Percentiles rank a stretch among this genome's conserved stretches.
phyloP scores from a whole-genome alignment of 306 rosid genomes.

The Cicer bijugum region DNA sequence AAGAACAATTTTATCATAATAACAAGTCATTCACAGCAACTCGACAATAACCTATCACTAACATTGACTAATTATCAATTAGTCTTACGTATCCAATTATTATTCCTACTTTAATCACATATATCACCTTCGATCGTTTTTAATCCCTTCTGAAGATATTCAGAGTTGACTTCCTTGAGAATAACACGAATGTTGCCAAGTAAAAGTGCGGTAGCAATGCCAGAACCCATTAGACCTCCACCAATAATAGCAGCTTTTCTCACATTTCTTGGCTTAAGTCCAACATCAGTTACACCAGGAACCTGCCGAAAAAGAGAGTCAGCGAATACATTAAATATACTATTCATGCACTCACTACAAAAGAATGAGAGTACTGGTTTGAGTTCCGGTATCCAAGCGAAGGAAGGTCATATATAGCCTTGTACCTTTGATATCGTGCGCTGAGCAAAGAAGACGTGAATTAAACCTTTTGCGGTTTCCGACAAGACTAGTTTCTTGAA shows the following conservation, averaged over 20 bases:
- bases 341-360: no score
- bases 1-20: neutral
- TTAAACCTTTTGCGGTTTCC: constrained; percentile 83
- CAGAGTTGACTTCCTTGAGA: constrained; percentile 86
- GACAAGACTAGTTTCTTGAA: constrained; percentile 70
- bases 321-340: constrained; percentile 17
- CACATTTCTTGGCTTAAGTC: constrained; percentile 85
- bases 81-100: neutral
- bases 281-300: constrained; percentile 86
- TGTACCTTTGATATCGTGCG: constrained; percentile 85
- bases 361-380: no score
- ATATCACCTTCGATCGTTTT: constrained; percentile 75
- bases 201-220: constrained; percentile 88
- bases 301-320: constrained; percentile 58
- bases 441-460: constrained; percentile 88
- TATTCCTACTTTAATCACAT: constrained; percentile 5
- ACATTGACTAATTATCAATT: constrained; percentile 15
- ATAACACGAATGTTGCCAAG: constrained; percentile 73
- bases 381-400: no score
- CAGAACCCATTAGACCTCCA: constrained; percentile 99
- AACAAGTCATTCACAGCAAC: constrained; percentile 23
- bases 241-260: constrained; percentile 92
- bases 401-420: constrained; percentile 33
- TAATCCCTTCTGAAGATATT: constrained; percentile 77
- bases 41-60: neutral